Evolutionary conservation across 805 yeast species (phyloP).

Genomic region (Ascoidea tarda): DNA sequence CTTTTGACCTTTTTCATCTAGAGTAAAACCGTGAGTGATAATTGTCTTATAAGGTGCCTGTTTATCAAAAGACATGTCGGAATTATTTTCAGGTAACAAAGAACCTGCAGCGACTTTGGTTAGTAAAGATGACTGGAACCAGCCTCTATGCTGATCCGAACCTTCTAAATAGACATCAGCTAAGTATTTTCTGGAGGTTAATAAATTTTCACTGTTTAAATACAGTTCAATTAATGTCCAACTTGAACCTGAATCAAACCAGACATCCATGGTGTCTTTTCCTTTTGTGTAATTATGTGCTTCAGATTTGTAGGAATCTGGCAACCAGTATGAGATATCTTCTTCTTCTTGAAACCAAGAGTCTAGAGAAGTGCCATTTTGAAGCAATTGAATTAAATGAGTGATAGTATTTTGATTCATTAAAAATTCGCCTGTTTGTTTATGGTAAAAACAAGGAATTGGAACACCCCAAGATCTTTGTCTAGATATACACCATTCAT

Average conservation of each 20-base stretch:
- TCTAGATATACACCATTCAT: constrained; percentile 96
- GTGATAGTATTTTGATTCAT: constrained; percentile 41
- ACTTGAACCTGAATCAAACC: constrained; percentile 96
- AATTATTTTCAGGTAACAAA: constrained; percentile 13
- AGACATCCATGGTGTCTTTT: constrained; percentile 91
- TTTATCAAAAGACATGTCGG: constrained; percentile 17
- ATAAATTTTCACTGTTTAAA: constrained; percentile 19
- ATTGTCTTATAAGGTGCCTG: constrained; percentile 58
- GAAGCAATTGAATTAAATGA: constrained; percentile 41
- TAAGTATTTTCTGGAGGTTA: constrained; percentile 24
- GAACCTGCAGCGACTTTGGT: constrained; percentile 43
- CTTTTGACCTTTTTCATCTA: constrained; percentile 75
- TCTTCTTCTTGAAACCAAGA: constrained; percentile 60
- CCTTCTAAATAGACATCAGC: constrained; percentile 92
- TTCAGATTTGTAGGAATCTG: constrained; percentile 27
- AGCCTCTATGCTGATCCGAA: constrained; percentile 96
- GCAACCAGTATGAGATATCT: constrained; percentile 60
- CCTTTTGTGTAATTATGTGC: constrained; percentile 45
- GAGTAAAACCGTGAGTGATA: constrained; percentile 86
- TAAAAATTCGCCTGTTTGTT: constrained; percentile 47
- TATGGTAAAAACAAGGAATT: constrained; percentile 68
- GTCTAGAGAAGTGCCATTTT: constrained; percentile 43
- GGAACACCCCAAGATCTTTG: constrained; percentile 99
- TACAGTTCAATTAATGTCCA: constrained; percentile 53
- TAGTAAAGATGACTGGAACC: constrained; percentile 92